A percentile compares a stretch with the other conserved stretches of the same genome.
phyloP scores from a whole-genome alignment of 108 stramenopile genomes.

The Skeletonema marinoi region DNA sequence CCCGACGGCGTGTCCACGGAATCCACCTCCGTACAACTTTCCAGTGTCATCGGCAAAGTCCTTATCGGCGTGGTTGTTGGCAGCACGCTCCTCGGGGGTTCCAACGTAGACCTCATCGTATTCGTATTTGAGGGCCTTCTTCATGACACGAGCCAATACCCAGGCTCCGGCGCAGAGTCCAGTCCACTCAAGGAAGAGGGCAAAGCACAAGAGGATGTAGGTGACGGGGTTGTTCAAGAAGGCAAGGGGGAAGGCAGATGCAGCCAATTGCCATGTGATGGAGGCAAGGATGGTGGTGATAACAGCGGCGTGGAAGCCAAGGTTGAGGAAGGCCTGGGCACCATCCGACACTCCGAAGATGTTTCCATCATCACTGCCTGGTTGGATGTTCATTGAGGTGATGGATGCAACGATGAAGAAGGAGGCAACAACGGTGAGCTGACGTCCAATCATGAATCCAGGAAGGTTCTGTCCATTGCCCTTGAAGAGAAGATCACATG shows the following conservation, averaged over 20 bases:
- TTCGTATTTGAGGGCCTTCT: conserved; percentile 50
- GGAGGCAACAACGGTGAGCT: too few relatives aligned
- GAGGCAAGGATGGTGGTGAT: conserved; percentile 82
- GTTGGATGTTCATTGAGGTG: too few relatives aligned
- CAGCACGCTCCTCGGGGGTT: conserved; percentile 69
- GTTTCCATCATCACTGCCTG: not conserved
- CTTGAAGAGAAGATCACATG: too few relatives aligned
- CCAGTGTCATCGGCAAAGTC: conserved; percentile 18
- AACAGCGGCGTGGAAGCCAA: conserved; percentile 81
- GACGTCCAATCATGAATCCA: too few relatives aligned
- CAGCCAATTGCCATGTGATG: conserved; percentile 78
- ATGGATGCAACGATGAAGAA: too few relatives aligned
- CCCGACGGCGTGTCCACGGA: conserved; percentile 30
- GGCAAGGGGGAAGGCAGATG: conserved; percentile 70
- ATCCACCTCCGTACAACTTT: conserved; percentile 29
- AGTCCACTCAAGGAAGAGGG: conserved; percentile 60
- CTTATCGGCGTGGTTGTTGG: conserved; percentile 40
- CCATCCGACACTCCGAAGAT: conserved; percentile 68
- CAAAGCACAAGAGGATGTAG: conserved; percentile 54
- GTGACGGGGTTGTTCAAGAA: conserved; percentile 72
- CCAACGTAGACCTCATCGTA: conserved; percentile 76
- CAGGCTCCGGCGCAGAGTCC: conserved; percentile 67
- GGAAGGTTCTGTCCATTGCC: too few relatives aligned
- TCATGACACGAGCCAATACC: conserved; percentile 64
- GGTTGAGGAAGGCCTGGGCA: conserved; percentile 79